Percentiles rank a stretch among this genome's conserved stretches.
phyloP scores from a whole-genome alignment of 2,329 filamentous ascomycete species.

The Talaromyces sp. region DNA sequence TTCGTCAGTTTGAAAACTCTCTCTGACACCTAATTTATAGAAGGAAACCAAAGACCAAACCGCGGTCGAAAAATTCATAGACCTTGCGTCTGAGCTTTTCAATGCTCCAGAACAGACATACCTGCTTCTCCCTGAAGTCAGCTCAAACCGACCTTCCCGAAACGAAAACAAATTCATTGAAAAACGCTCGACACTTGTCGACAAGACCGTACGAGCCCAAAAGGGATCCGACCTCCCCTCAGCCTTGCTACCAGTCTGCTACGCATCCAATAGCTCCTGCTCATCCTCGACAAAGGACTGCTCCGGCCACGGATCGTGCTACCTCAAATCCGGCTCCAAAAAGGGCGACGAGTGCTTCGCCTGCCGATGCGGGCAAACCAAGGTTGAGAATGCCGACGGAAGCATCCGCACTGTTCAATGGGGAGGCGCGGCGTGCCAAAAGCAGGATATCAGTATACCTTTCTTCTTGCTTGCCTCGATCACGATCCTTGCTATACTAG shows the following conservation, averaged over 20 bases:
- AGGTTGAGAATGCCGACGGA: conserved; percentile 41
- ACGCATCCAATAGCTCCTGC: conserved; percentile 66
- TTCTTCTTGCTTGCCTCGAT: conserved; percentile 85
- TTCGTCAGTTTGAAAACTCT: background rate
- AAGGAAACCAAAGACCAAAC: conserved; percentile 3
- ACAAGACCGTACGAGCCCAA: background rate
- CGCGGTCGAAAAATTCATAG: conserved; percentile 41
- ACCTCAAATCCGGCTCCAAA: conserved; percentile 57
- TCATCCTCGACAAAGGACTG: conserved; percentile 68
- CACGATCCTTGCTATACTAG: conserved; percentile 63
- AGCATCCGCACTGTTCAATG: conserved; percentile 64
- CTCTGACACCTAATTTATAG: conserved; percentile 8
- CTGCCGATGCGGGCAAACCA: conserved; percentile 67
- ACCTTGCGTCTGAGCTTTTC: conserved; percentile 35
- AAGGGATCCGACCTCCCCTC: conserved; percentile 24
- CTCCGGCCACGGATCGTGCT: conserved; percentile 75
- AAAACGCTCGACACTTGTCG: background rate
- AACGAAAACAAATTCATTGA: background rate
- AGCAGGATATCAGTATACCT: conserved; percentile 80
- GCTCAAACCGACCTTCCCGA: background rate
- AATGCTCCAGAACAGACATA: conserved; percentile 3
- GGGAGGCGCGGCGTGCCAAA: conserved; percentile 84
- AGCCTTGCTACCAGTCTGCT: conserved; percentile 67
- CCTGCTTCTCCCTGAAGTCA: conserved; percentile 2
- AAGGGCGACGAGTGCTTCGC: conserved; percentile 61